A percentile compares a stretch with the other conserved stretches of the same genome.
phyloP scores from a whole-genome alignment of 768 basidiomycete species.

The Xerocomellus amylosporus region DNA sequence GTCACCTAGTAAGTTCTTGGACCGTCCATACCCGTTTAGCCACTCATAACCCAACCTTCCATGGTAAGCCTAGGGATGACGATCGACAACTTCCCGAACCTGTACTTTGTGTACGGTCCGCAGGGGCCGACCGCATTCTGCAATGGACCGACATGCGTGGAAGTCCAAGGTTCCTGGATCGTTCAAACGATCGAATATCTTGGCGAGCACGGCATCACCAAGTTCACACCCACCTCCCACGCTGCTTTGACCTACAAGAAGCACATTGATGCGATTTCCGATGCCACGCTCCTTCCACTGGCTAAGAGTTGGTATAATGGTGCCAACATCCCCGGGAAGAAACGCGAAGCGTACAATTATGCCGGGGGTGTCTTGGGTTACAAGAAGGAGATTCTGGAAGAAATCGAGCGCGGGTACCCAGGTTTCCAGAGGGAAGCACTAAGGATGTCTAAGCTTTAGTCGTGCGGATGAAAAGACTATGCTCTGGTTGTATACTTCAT shows the following conservation, averaged over 20 bases:
- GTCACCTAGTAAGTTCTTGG: slow-evolving; percentile 12
- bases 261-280: neutral
- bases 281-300: slow-evolving; percentile 9
- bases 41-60: neutral
- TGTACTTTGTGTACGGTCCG: slow-evolving; percentile 15
- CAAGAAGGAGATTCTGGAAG: slow-evolving; percentile 11
- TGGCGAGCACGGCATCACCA: slow-evolving; percentile 4
- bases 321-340: slow-evolving; percentile 10
- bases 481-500: too few species aligned
- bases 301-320: slow-evolving; percentile 3
- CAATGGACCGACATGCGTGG: slow-evolving; percentile 9
- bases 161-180: slow-evolving; percentile 10
- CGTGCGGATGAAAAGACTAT: neutral
- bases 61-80: slow-evolving; percentile 8
- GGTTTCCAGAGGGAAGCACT: slow-evolving; percentile 10
- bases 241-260: slow-evolving; percentile 8
- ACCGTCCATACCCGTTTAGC: neutral
- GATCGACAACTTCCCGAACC: slow-evolving; percentile 17
- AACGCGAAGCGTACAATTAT: slow-evolving; percentile 4
- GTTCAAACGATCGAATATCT: slow-evolving; percentile 14
- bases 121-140: slow-evolving; percentile 11
- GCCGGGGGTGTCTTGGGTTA: neutral
- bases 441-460: neutral
- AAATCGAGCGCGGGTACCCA: slow-evolving; percentile 12
- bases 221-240: slow-evolving; percentile 6